These are phyloP conservation scores for Aquilaria agallochum DNA, from an alignment of 441 rosid genomes.

Conservation along the genomic window DNA sequence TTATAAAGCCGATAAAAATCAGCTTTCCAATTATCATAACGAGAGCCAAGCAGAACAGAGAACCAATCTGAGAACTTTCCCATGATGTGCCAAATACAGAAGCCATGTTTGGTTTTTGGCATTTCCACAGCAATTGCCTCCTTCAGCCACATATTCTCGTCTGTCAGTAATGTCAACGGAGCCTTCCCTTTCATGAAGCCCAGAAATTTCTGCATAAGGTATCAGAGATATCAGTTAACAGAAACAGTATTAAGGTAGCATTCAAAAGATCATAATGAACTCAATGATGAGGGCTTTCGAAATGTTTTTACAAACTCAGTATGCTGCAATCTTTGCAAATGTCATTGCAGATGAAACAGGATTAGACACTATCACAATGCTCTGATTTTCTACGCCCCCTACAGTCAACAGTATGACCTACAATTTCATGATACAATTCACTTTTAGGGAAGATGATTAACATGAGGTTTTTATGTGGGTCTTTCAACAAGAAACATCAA, in stretches of 20 bases:
- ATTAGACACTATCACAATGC: no score
- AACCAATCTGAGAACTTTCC: constrained; percentile 61
- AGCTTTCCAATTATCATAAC: constrained; percentile 54
- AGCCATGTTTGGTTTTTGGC: constrained; percentile 53
- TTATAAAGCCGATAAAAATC: constrained; percentile 38
- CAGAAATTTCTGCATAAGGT: constrained; percentile 42
- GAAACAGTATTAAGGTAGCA: not conserved
- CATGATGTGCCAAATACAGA: constrained; percentile 52
- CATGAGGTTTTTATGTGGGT: no score
- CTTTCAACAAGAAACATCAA: no score
- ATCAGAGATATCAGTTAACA: constrained; percentile 7
- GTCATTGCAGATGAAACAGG: not conserved
- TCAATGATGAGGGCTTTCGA: not conserved
- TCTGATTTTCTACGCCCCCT: no score
- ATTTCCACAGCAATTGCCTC: constrained; percentile 48
- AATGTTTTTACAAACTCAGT: no score
- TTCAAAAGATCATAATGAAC: not conserved
- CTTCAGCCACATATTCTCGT: constrained; percentile 62
- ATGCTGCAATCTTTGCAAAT: not conserved
- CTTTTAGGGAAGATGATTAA: no score
- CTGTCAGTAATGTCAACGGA: constrained; percentile 49
- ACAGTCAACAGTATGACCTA: no score
- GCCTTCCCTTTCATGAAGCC: constrained; percentile 56
- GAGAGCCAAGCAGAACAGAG: constrained; percentile 42
- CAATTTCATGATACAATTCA: no score